Evolutionary conservation across 2,329 filamentous ascomycete genomes (phyloP).

Genomic region (Fusarium succisae): DNA sequence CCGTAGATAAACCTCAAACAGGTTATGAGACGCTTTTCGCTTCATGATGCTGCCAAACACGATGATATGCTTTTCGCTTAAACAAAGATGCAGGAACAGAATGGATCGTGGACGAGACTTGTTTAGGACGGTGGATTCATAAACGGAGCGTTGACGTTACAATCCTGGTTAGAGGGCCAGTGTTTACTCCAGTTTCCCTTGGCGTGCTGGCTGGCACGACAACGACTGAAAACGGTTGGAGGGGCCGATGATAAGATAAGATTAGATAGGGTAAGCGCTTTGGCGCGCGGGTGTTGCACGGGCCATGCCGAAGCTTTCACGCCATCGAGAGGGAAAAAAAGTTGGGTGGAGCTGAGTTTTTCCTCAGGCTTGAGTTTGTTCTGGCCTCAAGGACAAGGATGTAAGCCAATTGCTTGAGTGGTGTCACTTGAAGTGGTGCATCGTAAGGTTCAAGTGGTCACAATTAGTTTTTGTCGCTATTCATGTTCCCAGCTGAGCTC

Average conservation of each 20-base stretch:
- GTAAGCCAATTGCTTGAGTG: slow-evolving; percentile 16
- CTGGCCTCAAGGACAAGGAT: slow-evolving; percentile 14
- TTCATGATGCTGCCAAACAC: slow-evolving; percentile 49
- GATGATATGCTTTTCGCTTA: slow-evolving; percentile 6
- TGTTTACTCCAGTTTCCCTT: slow-evolving; percentile 19
- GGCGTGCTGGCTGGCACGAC: slow-evolving; percentile 33
- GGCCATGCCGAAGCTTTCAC: background rate
- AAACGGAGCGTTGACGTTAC: slow-evolving; percentile 30
- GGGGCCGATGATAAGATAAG: slow-evolving; percentile 15
- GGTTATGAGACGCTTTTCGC: slow-evolving; percentile 56
- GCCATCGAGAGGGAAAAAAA: slow-evolving; percentile 5
- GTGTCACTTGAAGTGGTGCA: slow-evolving; percentile 29
- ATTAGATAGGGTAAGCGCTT: slow-evolving; percentile 16
- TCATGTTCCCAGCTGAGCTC: background rate
- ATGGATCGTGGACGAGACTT: slow-evolving; percentile 11
- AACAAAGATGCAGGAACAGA: slow-evolving; percentile 13
- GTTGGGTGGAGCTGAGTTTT: background rate
- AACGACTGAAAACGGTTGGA: slow-evolving; percentile 4
- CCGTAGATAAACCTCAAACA: slow-evolving; percentile 93
- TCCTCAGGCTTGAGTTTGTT: slow-evolving; percentile 12
- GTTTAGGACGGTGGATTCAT: slow-evolving; percentile 34
- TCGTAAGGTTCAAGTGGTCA: slow-evolving; percentile 30
- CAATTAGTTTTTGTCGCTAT: background rate
- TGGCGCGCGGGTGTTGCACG: slow-evolving; percentile 30
- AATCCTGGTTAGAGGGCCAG: slow-evolving; percentile 9